Conservation (phyloP, 192 early-diverging fungal genomes). For the Bifiguratus adelaidae region DNA sequence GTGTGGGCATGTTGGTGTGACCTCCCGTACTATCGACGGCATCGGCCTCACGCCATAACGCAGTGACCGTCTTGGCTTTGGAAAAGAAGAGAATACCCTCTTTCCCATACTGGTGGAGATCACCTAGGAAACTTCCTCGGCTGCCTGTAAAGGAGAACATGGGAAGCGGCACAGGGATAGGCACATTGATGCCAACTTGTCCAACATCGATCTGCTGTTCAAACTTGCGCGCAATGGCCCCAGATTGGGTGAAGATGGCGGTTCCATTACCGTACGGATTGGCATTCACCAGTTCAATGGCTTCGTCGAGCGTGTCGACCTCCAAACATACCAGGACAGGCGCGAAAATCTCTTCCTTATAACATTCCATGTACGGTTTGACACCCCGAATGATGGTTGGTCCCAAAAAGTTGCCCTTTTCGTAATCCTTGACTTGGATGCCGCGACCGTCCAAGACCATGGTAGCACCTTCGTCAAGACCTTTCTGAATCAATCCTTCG, state of each 20-base stretch:
- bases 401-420: slow-evolving; percentile 91
- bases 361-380: slow-evolving; percentile 73
- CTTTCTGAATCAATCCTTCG: slow-evolving; percentile 66
- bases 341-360: slow-evolving; percentile 92
- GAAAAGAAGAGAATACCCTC: slow-evolving; percentile 80
- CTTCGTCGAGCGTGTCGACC: slow-evolving; percentile 82
- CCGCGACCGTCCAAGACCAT: slow-evolving; percentile 82
- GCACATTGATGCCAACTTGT: slow-evolving; percentile 83
- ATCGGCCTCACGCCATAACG: slow-evolving; percentile 87
- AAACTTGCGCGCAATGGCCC: slow-evolving; percentile 80
- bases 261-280: slow-evolving; percentile 87
- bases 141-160: slow-evolving; percentile 96
- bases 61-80: slow-evolving; percentile 88
- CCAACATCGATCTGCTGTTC: slow-evolving; percentile 82
- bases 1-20: slow-evolving; percentile 83
- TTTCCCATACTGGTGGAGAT: slow-evolving; percentile 88
- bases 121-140: slow-evolving; percentile 83
- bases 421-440: slow-evolving; percentile 56
- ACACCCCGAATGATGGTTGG: slow-evolving; percentile 84
- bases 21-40: slow-evolving; percentile 47
- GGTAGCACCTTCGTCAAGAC: slow-evolving; percentile 78
- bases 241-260: slow-evolving; percentile 86
- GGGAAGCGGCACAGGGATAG: slow-evolving; percentile 94
- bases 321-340: slow-evolving; percentile 81
- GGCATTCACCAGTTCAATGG: slow-evolving; percentile 79